A percentile compares a stretch with the other conserved stretches of the same genome.
Conservation (phyloP, 805 yeast species). For the Monosporozyma unispora region DNA sequence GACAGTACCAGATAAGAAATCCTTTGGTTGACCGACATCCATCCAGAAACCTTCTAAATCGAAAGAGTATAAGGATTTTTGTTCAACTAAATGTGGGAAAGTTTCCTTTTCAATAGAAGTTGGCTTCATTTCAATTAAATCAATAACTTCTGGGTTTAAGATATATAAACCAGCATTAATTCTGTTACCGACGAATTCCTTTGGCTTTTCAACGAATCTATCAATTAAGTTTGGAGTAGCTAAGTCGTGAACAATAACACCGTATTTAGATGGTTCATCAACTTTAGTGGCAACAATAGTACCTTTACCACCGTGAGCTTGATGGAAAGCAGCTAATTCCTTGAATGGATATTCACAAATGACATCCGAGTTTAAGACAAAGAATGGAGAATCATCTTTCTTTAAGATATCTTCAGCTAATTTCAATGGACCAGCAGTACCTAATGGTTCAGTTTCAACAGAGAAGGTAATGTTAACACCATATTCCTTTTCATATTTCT, state of each 20-base stretch:
- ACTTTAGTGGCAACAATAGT: conserved; percentile 99
- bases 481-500: conserved; percentile 89
- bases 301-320: conserved; percentile 93
- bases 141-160: conserved; percentile 94
- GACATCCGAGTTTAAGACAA: conserved; percentile 95
- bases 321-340: conserved; percentile 88
- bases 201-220: conserved; percentile 98
- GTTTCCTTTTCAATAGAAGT: conserved; percentile 99
- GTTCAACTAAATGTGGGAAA: conserved; percentile 91
- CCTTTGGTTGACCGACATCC: conserved; percentile 99
- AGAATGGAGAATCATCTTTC: conserved; percentile 94
- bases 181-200: conserved; percentile 98
- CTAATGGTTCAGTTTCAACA: conserved; percentile 98
- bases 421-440: conserved; percentile 98
- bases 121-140: conserved; percentile 94
- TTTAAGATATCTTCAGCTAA: conserved; percentile 88
- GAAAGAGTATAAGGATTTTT: conserved; percentile 82
- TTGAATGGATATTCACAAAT: conserved; percentile 97
- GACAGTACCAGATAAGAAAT: conserved; percentile 92
- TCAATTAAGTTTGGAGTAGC: conserved; percentile 92
- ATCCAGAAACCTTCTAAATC: conserved; percentile 99
- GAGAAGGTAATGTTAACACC: conserved; percentile 94
- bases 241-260: conserved; percentile 97
- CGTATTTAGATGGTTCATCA: conserved; percentile 98
- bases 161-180: conserved; percentile 98